Conservation (phyloP, 2,329 filamentous ascomycete genomes). For the Ascochyta pisi region DNA sequence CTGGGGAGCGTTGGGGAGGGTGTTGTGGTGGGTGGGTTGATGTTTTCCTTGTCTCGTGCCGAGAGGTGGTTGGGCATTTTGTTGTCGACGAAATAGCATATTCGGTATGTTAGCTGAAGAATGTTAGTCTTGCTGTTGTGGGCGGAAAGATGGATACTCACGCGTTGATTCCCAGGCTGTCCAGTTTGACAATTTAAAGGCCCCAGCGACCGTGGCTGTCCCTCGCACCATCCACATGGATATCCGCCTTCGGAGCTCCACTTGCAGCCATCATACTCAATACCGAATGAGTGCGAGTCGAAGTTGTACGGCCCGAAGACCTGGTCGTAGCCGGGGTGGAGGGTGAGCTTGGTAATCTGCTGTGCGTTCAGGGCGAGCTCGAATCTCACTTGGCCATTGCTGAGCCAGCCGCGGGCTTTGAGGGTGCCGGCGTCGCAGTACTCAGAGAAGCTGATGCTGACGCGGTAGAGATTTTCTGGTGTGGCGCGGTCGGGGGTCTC, state of each 20-base stretch:
- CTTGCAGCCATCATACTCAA: background rate
- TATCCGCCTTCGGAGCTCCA: constrained; percentile 6
- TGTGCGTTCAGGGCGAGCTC: background rate
- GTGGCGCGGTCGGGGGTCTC: background rate
- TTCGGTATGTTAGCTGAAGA: background rate
- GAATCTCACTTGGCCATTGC: background rate
- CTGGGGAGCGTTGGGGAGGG: too few species aligned
- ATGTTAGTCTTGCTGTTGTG: background rate
- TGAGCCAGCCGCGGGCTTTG: background rate
- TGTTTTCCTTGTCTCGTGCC: background rate
- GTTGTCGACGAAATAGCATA: constrained; percentile 1
- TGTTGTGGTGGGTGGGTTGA: too few species aligned
- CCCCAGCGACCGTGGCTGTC: background rate
- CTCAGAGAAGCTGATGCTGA: constrained; percentile 4
- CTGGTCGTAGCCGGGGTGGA: background rate
- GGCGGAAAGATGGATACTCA: background rate
- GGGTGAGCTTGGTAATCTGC: background rate
- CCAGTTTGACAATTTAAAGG: constrained; percentile 3
- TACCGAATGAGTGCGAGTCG: background rate
- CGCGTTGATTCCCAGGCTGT: constrained; percentile 1
- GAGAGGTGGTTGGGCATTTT: background rate
- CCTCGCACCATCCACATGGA: constrained; percentile 5
- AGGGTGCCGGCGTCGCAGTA: constrained; percentile 9
- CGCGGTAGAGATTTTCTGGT: background rate
- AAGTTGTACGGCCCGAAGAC: background rate